Percentiles rank a stretch among this genome's conserved stretches.
Conservation (phyloP, 2,329 filamentous ascomycete genomes). For the Pyrenophora teres region DNA sequence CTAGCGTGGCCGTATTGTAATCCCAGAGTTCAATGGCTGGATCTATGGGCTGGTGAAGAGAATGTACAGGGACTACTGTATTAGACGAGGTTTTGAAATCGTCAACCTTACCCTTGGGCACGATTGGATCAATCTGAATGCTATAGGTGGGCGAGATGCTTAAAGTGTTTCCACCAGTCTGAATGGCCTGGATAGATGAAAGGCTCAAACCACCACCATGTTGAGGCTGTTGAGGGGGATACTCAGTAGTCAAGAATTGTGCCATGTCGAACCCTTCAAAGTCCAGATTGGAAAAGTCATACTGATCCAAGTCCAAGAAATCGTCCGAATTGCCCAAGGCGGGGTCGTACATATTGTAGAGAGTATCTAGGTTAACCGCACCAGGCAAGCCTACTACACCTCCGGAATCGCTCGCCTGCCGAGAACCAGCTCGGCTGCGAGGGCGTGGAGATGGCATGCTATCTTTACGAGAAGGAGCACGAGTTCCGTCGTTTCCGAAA, state of each 20-base stretch:
- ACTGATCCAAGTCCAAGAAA: neutral
- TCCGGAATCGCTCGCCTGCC: slow-evolving; percentile 2
- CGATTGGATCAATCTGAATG: neutral
- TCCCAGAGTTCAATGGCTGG: neutral
- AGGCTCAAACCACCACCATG: neutral
- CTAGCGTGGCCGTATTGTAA: neutral
- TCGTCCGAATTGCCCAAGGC: neutral
- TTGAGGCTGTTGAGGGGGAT: neutral
- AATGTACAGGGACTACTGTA: neutral
- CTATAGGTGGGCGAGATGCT: too few relatives aligned
- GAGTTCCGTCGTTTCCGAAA: too few relatives aligned
- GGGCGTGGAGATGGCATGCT: neutral
- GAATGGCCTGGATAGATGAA: neutral
- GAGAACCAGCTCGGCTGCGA: slow-evolving; percentile 9
- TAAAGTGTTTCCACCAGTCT: neutral
- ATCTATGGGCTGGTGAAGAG: neutral
- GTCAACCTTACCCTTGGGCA: neutral
- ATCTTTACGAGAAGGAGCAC: slow-evolving; percentile 4
- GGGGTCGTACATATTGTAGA: slow-evolving; percentile 6
- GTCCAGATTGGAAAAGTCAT: neutral
- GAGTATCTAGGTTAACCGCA: slow-evolving; percentile 4
- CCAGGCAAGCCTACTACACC: slow-evolving; percentile 11
- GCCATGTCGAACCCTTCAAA: neutral
- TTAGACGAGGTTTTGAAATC: neutral
- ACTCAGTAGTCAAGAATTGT: neutral